A percentile compares a stretch with the other conserved stretches of the same genome.
These are phyloP conservation scores for Sporothrix mexicana DNA, from an alignment of 2,329 filamentous ascomycete genomes.

Conservation along the genomic window DNA sequence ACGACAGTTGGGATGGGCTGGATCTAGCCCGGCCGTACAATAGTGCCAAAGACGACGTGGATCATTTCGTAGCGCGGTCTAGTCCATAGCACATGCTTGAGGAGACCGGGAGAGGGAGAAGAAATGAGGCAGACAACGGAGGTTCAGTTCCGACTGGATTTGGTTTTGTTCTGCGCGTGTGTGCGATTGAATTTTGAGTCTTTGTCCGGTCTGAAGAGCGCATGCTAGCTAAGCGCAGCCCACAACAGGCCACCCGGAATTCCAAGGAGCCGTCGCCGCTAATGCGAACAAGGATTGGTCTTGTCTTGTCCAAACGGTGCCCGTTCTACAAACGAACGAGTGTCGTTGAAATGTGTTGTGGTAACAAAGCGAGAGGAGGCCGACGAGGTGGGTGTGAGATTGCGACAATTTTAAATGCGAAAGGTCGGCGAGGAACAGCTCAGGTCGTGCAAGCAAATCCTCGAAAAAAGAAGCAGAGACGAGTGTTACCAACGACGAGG, in stretches of 20 bases:
- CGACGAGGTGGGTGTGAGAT: not conserved
- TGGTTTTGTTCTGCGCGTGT: constrained; percentile 5
- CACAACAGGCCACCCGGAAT: not conserved
- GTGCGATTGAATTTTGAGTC: not conserved
- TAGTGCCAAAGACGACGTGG: constrained; percentile 15
- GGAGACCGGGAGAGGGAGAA: not conserved
- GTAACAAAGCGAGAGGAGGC: not conserved
- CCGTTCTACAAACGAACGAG: not conserved
- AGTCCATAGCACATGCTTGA: constrained; percentile 10
- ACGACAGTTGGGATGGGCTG: not conserved
- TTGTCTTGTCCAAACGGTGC: not conserved
- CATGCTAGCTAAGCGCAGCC: not conserved
- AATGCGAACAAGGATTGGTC: not conserved
- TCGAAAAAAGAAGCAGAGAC: not conserved
- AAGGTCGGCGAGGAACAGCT: not conserved
- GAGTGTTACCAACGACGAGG: not conserved
- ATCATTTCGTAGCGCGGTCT: not conserved
- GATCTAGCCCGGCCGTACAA: constrained; percentile 4
- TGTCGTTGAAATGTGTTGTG: not conserved
- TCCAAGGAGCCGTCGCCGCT: not conserved
- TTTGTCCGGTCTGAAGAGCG: not conserved
- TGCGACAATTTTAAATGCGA: not conserved
- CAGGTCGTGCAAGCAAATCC: not conserved
- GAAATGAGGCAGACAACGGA: not conserved
- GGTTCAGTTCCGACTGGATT: not conserved